These are phyloP conservation scores for Phytophthora tentaculata DNA, from an alignment of 352 stramenopile species.

Conservation along the genomic window DNA sequence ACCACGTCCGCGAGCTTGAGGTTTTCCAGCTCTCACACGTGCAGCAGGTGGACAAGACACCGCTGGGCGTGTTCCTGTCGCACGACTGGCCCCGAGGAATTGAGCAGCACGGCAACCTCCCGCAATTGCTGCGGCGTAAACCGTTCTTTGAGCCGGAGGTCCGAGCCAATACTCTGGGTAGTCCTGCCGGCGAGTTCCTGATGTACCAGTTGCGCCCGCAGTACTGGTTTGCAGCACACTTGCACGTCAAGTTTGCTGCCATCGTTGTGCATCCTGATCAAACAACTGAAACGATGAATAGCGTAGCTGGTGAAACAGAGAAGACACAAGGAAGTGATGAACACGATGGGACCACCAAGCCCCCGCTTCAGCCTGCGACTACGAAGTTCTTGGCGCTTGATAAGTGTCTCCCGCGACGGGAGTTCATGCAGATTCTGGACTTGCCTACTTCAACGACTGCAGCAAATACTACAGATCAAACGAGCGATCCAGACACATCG, in stretches of 20 bases:
- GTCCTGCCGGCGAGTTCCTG: conserved; percentile 91
- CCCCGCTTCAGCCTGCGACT: conserved; percentile 19
- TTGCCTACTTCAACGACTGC: conserved; percentile 38
- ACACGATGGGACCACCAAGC: conserved; percentile 12
- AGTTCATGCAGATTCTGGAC: conserved; percentile 96
- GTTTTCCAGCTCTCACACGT: conserved; percentile 92
- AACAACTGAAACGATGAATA: conserved; percentile 2
- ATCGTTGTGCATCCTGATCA: conserved; percentile 84
- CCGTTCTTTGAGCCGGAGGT: conserved; percentile 96
- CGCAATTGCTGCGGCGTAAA: conserved; percentile 92
- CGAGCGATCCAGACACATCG: background rate
- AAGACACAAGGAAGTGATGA: conserved; percentile 6
- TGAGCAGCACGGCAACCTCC: conserved; percentile 93
- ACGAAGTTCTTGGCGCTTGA: conserved; percentile 92
- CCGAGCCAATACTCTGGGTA: conserved; percentile 93
- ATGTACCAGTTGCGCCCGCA: conserved; percentile 92
- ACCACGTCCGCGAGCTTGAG: conserved; percentile 95
- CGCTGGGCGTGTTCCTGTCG: conserved; percentile 94
- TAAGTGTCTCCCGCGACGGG: conserved; percentile 96
- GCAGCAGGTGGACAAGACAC: conserved; percentile 47
- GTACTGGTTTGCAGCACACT: conserved; percentile 98
- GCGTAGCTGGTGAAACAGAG: conserved; percentile 6
- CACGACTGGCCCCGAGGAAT: conserved; percentile 99
- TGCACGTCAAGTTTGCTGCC: conserved; percentile 99
- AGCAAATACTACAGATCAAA: background rate